Percentiles rank a stretch among this genome's conserved stretches.
Evolutionary conservation across 2,329 filamentous ascomycete species (phyloP).

Genomic region (Aureobasidium uvarum): DNA sequence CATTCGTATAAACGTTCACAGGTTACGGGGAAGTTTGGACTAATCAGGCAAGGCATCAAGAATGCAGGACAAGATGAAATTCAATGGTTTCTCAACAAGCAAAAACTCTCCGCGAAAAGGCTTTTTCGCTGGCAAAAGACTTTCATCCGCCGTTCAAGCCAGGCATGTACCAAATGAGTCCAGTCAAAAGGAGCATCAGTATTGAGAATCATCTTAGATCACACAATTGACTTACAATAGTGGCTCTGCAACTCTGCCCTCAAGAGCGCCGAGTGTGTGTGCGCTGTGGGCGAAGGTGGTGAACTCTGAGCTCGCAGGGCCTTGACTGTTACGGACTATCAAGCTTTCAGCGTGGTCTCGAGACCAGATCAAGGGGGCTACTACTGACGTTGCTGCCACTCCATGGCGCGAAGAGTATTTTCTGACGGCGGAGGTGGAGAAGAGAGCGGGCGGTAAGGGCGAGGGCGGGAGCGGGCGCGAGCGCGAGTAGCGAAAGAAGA

Average conservation of each 20-base stretch:
- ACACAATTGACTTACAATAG: not conserved
- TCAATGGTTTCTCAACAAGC: no score
- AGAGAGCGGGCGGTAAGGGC: not conserved
- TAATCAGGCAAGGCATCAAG: no score
- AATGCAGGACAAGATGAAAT: no score
- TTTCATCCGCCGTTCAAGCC: not conserved
- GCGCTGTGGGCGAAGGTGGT: not conserved
- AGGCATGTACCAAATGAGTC: no score
- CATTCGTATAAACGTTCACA: no score
- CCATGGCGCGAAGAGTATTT: not conserved
- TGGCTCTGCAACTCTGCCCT: not conserved
- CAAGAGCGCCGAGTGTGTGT: not conserved
- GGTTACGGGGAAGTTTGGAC: no score
- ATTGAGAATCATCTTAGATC: no score
- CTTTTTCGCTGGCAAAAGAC: not conserved
- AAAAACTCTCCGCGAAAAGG: not conserved
- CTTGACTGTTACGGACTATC: not conserved
- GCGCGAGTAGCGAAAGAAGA: not conserved
- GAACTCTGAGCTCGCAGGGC: not conserved
- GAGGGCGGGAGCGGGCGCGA: not conserved
- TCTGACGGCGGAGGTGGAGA: not conserved
- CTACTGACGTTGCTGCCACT: not conserved
- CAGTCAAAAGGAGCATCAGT: no score
- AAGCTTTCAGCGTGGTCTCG: not conserved
- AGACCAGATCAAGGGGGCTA: not conserved